These are phyloP conservation scores for Aristolochia contorta DNA, from an alignment of 164 flowering plant genomes.

Conservation along the genomic window DNA sequence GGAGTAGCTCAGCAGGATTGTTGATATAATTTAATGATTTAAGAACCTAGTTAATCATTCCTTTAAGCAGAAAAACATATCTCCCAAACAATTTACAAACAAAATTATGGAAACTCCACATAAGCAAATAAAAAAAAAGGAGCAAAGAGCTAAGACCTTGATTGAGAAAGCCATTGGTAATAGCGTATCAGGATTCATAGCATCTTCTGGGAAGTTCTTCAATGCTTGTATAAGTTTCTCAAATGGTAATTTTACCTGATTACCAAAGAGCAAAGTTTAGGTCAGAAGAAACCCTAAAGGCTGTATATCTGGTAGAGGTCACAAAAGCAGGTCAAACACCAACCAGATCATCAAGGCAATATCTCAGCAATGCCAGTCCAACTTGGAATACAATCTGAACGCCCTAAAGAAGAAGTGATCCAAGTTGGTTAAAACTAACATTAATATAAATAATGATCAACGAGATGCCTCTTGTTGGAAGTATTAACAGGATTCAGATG, in stretches of 20 bases:
- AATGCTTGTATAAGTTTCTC: constrained; percentile 89
- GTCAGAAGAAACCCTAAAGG: neutral
- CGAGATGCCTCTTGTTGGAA: too few relatives aligned
- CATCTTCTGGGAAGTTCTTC: constrained; percentile 90
- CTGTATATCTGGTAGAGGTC: neutral
- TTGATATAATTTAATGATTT: neutral
- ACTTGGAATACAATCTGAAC: constrained; percentile 87
- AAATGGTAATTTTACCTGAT: constrained; percentile 74
- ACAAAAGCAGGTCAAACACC: constrained; percentile 14
- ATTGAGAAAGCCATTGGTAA: constrained; percentile 92
- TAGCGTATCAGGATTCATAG: constrained; percentile 82
- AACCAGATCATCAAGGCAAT: constrained; percentile 88
- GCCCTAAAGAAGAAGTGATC: constrained; percentile 40
- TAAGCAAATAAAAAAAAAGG: neutral
- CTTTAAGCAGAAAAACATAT: neutral
- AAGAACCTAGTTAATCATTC: neutral
- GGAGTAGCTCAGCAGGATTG: neutral
- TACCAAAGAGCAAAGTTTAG: constrained; percentile 6
- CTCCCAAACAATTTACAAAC: neutral
- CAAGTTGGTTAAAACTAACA: too few relatives aligned
- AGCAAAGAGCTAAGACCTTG: constrained; percentile 36
- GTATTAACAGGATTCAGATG: too few relatives aligned
- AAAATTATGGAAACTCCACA: neutral
- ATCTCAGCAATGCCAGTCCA: constrained; percentile 84
- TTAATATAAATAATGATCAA: too few relatives aligned